phyloP scores from a whole-genome alignment of 371 early-diverging fungal genomes.

The Mucor indicus region DNA sequence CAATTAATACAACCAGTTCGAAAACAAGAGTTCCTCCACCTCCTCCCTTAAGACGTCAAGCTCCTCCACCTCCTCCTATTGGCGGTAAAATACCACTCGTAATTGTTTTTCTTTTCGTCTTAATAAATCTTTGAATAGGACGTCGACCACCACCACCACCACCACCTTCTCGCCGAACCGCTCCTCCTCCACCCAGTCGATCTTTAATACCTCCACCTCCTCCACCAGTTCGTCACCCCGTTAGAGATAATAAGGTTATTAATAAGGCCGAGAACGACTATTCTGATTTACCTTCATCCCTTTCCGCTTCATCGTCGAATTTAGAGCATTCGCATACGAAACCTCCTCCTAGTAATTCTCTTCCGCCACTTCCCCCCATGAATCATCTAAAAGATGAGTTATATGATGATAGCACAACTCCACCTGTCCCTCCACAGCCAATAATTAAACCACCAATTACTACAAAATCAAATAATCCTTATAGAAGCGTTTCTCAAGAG shows the following conservation, averaged over 20 bases:
- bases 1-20: neutral
- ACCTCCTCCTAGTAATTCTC: too few relatives aligned
- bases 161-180: constrained; percentile 8
- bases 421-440: constrained; percentile 8
- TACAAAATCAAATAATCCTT: constrained; percentile 21
- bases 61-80: constrained; percentile 33
- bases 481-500: constrained; percentile 11
- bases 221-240: neutral
- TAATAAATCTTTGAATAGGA: constrained; percentile 9
- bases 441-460: neutral
- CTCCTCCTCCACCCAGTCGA: constrained; percentile 12
- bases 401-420: neutral
- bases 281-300: too few relatives aligned
- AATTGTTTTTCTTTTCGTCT: neutral
- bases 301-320: too few relatives aligned
- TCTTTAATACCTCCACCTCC: too few relatives aligned
- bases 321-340: too few relatives aligned
- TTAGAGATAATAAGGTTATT: too few relatives aligned
- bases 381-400: too few relatives aligned
- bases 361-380: too few relatives aligned
- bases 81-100: constrained; percentile 24
- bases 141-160: constrained; percentile 48
- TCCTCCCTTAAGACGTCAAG: constrained; percentile 25
- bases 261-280: too few relatives aligned
- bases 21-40: constrained; percentile 34